Evolutionary conservation across 768 basidiomycete genomes (phyloP), one percentile per base, ranked within the genome.

Genomic region (Pholiota microspora): DNA sequence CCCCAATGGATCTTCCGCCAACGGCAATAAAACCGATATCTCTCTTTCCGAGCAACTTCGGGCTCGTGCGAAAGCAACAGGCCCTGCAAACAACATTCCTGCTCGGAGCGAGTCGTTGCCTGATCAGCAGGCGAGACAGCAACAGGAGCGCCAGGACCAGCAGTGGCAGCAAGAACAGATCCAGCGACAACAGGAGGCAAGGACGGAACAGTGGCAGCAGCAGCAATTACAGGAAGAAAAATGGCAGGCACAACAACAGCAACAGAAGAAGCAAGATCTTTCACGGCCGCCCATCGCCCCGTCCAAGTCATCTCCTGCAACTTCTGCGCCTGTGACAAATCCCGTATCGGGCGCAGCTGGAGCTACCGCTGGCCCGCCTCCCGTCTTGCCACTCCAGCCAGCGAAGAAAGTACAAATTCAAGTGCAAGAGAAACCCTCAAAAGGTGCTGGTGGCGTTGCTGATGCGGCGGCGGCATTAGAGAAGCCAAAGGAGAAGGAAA

Each of bases 401-500:
- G 65, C 71, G 28, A 92, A 90, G 78, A 91, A 89, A 72, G 77
- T 88, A 16, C 84, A 81, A 45, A 79, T 88, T 32, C 77, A 79
- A 28, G 74, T 70, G 4, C 75, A 80, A 53, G 77, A 78, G 23
- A 78, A 79, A 53, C 72, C 67, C 4, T 51, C 67, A 52, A 84
- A 82, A 31, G 18, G 55, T 29, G 59, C 56, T 15, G 68, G 73
- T 2, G 76, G 73, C 13, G 76, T 79, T 7, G 78, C 78, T 0
- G 83, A 86, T 1, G 87, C 88, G 0, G 87, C 87, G 0, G 88
- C 92, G 12, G 86, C 88, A 31, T 75, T 88, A 57, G 81, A 89
- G 67, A 86, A 83, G 69, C 81, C 85, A 51, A 89, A 88, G 69
- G 84, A 91, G 66, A 87, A 90, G 71, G 85, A 95, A 71, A 89